These are phyloP conservation scores for Orbilia ellipsospora DNA, from an alignment of 2,329 filamentous ascomycete species.

Conservation along the genomic window DNA sequence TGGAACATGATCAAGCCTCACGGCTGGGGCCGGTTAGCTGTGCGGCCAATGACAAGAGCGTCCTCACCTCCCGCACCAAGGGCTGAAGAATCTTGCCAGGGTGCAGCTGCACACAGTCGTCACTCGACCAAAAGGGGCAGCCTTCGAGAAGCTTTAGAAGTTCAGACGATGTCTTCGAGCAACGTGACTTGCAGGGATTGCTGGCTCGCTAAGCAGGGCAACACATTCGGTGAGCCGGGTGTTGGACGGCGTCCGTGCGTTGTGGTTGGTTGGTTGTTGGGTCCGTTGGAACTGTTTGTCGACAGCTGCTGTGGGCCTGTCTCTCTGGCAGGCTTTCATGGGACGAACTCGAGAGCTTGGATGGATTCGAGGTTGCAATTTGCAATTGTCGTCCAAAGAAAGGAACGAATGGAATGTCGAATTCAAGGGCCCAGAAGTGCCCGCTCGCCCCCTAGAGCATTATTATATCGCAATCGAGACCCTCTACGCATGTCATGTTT, in stretches of 20 bases:
- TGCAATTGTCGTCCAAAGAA: background rate
- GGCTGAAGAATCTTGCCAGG: conserved; percentile 30
- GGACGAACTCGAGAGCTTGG: background rate
- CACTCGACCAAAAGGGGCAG: conserved; percentile 37
- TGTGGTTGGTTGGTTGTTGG: conserved; percentile 7
- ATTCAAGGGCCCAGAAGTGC: conserved; percentile 2
- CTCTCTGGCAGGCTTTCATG: no score
- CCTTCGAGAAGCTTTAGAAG: conserved; percentile 47
- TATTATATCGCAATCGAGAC: conserved; percentile 12
- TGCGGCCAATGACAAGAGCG: conserved; percentile 41
- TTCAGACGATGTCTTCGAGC: conserved; percentile 25
- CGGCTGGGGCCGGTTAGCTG: conserved; percentile 8
- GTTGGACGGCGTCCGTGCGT: background rate
- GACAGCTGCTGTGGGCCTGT: no score
- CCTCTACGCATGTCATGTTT: background rate
- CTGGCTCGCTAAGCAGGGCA: conserved; percentile 43
- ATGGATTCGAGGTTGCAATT: background rate
- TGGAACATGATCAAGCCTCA: conserved; percentile 41
- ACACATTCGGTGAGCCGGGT: conserved; percentile 41
- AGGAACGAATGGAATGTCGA: no score
- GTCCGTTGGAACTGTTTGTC: background rate
- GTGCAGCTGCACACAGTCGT: conserved; percentile 42
- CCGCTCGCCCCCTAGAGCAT: conserved; percentile 9
- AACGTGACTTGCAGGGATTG: conserved; percentile 47
- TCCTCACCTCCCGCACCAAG: conserved; percentile 23